These are phyloP conservation scores for Chlorella variabilis DNA, from an alignment of 163 green algal genomes.

Conservation along the genomic window DNA sequence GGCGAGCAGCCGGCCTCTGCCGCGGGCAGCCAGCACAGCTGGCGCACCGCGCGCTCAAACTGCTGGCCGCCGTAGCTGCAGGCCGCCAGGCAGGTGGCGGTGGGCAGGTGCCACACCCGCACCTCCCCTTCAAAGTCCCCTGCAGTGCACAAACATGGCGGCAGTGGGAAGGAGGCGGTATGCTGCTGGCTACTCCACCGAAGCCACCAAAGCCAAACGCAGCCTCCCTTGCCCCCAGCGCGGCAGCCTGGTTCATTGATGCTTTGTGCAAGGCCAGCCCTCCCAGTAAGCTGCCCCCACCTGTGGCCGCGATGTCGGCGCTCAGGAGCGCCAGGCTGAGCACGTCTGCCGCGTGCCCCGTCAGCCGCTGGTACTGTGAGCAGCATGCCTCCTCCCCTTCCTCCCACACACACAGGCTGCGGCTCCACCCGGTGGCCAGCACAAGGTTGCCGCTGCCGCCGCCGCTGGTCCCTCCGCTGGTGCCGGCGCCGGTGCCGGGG, in stretches of 20 bases:
- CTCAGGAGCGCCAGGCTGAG: conserved; percentile 62
- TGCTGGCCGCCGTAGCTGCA: conserved; percentile 23
- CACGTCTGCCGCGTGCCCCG: conserved; percentile 64
- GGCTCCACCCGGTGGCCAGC: conserved; percentile 83
- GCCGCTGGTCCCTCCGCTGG: neutral
- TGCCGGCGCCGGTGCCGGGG: neutral
- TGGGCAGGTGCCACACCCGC: conserved; percentile 80
- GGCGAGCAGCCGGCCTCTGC: conserved; percentile 4
- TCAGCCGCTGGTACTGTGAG: neutral
- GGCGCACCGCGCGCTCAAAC: conserved; percentile 62
- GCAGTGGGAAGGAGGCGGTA: too few relatives aligned
- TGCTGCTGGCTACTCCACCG: too few relatives aligned
- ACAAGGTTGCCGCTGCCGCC: conserved; percentile 36
- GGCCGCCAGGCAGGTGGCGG: conserved; percentile 43
- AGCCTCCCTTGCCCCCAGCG: too few relatives aligned
- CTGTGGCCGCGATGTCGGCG: conserved; percentile 59
- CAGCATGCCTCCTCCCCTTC: conserved; percentile 44
- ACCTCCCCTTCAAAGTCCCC: conserved; percentile 83
- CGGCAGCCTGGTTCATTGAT: too few relatives aligned
- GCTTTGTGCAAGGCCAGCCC: neutral
- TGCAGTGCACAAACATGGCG: conserved; percentile 14
- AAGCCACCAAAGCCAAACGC: too few relatives aligned
- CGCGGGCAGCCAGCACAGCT: conserved; percentile 66
- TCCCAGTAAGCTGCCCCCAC: neutral
- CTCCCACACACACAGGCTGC: conserved; percentile 69